These are phyloP conservation scores for Schizosaccharomyces versatilis DNA, from an alignment of 1,139 yeast genomes.

Conservation along the genomic window DNA sequence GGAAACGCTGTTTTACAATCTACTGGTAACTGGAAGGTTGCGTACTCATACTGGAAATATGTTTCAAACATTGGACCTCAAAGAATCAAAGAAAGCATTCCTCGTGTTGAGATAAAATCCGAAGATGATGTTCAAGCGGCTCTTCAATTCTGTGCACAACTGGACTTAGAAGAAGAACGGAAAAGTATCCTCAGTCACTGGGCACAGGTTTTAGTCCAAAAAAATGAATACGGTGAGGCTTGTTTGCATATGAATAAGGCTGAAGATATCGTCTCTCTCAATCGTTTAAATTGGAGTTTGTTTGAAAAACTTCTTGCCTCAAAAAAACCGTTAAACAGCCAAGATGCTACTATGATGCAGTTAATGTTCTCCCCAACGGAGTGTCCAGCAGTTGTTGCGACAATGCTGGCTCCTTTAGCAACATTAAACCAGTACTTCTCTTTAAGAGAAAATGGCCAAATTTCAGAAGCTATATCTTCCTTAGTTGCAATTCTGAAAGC, in stretches of 20 bases:
- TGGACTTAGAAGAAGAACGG: conserved; percentile 6
- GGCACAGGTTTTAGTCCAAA: conserved; percentile 5
- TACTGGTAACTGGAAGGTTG: conserved; percentile 5
- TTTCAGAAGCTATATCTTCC: not conserved
- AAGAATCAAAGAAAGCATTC: conserved; percentile 4
- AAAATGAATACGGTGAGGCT: conserved; percentile 5
- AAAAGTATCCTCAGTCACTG: conserved; percentile 5
- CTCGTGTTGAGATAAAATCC: conserved; percentile 2
- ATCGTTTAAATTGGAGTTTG: conserved; percentile 7
- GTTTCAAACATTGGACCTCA: conserved; percentile 8
- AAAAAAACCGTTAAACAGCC: not conserved
- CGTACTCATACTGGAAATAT: conserved; percentile 7
- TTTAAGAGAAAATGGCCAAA: not conserved
- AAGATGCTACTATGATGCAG: not conserved
- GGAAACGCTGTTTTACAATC: conserved; percentile 4
- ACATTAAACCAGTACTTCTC: not conserved
- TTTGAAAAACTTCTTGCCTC: not conserved
- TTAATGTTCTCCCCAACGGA: not conserved
- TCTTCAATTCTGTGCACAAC: conserved; percentile 5
- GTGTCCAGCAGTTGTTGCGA: not conserved
- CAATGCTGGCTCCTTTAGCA: not conserved
- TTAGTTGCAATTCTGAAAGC: not conserved
- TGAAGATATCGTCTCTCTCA: conserved; percentile 2
- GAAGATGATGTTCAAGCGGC: conserved; percentile 3
- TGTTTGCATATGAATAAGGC: conserved; percentile 5